A percentile compares a stretch with the other conserved stretches of the same genome.
Conservation (phyloP, 805 yeast genomes). For the Huiozyma naganishii region DNA sequence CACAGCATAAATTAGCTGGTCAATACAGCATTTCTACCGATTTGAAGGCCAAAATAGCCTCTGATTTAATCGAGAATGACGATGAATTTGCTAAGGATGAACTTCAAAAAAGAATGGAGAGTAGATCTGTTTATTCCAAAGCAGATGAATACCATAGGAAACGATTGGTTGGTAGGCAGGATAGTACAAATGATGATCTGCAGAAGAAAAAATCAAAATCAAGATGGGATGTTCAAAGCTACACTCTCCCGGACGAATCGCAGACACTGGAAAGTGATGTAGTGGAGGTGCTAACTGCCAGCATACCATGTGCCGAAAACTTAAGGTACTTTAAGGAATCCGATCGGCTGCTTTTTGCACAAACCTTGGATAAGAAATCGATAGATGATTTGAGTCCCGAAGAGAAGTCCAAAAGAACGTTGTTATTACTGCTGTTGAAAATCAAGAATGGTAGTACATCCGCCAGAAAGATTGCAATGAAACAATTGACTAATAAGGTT, state of each 20-base stretch:
- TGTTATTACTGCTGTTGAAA: conserved; percentile 52
- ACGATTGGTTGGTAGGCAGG: conserved; percentile 27
- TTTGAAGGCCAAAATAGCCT: conserved; percentile 20
- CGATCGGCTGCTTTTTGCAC: conserved; percentile 63
- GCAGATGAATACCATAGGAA: conserved; percentile 41
- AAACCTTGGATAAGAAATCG: conserved; percentile 32
- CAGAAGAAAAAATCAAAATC: conserved; percentile 10
- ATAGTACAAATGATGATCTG: conserved; percentile 28
- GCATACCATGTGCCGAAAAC: conserved; percentile 55
- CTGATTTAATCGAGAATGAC: conserved; percentile 10
- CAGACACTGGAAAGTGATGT: conserved; percentile 15
- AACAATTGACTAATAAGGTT: conserved; percentile 56
- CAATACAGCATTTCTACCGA: conserved; percentile 33
- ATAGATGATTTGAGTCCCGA: conserved; percentile 33
- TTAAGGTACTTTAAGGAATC: conserved; percentile 58
- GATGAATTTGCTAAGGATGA: conserved; percentile 23
- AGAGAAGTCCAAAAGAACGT: conserved; percentile 48
- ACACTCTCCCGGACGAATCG: conserved; percentile 36
- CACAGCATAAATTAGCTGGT: conserved; percentile 21
- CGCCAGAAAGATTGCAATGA: conserved; percentile 56
- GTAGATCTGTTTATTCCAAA: conserved; percentile 25
- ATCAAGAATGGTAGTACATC: conserved; percentile 71
- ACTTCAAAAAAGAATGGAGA: conserved; percentile 16
- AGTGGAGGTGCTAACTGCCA: conserved; percentile 35
- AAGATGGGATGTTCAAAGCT: conserved; percentile 32